Evolutionary conservation across 768 basidiomycete species (phyloP), one percentile per base, ranked within the genome.

Genomic region (Tephrocybe rancida): DNA sequence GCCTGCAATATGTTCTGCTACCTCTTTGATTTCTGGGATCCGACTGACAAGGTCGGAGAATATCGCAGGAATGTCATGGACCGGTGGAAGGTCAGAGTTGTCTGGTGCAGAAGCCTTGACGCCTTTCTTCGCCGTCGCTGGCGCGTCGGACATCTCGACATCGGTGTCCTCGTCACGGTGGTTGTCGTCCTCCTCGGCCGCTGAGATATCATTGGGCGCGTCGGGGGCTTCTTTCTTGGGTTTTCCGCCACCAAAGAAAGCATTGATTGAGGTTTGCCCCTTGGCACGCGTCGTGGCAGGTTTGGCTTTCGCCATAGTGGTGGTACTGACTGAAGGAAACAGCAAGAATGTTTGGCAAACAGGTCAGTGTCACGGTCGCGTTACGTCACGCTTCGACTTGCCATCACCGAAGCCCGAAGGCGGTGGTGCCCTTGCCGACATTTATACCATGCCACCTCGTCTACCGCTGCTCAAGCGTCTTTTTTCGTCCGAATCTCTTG

Each of bases 41-140:
- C 76, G 83, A 44, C 78, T 71, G 56, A 92, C 79, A 38, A 94
- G 77, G 69, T 94, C 87, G 52, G 78, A 74, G 67, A 94, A 94
- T 61, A 94, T 92, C 49, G 80, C 77, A 22, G 85, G 80, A 46
- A 81, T 79, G 55, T 86, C 77, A 62, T 84, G 76, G 45, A 95
- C 86, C 18, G 93, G 93, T 14, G 93, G 91, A 5, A 91, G 80
- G 59, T 78, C 73, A 0, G 88, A 89, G 26, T 81, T 72, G 46
- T 88, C 86, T 41, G 80, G 77, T 8, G 78, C 74, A 35, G 67
- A 50, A n/a, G 74, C 60, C 62, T 78, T 80, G 5, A 60, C 58
- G 32, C 63, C 67, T 61, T 72, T 73, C 58, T 71, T 76, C 29
- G 41, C 55, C 3, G 60, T 41, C 39, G 44, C 61, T 38, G 58